Evolutionary conservation across 306 rosid species (phyloP).

Genomic region (Morella rubra): DNA sequence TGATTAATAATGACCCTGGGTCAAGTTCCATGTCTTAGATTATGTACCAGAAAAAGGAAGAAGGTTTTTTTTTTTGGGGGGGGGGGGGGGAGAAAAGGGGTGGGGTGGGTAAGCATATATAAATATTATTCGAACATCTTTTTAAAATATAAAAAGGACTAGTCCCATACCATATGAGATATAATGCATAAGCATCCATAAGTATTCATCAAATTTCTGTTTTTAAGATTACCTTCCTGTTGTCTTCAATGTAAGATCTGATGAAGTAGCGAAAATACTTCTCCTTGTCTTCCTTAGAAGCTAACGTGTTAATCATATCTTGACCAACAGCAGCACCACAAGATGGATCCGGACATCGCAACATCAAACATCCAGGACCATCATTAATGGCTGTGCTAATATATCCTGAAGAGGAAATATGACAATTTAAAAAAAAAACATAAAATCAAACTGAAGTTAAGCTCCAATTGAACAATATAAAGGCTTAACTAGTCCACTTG

Average conservation of each 20-base stretch:
- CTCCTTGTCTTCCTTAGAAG: constrained; percentile 57
- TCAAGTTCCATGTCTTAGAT: neutral
- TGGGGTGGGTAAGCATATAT: neutral
- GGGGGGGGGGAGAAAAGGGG: too few species aligned
- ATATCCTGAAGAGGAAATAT: constrained; percentile 43
- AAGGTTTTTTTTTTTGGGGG: too few species aligned
- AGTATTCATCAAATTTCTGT: neutral
- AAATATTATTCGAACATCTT: neutral
- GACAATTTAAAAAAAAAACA: neutral
- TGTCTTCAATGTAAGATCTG: constrained; percentile 90
- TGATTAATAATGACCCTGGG: neutral
- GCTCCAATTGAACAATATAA: too few species aligned
- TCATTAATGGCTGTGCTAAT: constrained; percentile 78
- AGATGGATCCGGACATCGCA: constrained; percentile 92
- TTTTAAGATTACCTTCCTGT: constrained; percentile 60
- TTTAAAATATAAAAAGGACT: neutral
- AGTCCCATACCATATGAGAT: neutral
- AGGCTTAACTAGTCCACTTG: too few species aligned
- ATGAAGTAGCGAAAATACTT: constrained; percentile 77
- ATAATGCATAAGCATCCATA: neutral
- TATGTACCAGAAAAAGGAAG: neutral
- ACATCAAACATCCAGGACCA: constrained; percentile 91
- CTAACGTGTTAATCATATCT: constrained; percentile 64
- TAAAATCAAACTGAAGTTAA: neutral
- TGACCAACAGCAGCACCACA: constrained; percentile 81